Conservation (phyloP, 2,329 filamentous ascomycete genomes). For the Pseudopithomyces maydicus region DNA sequence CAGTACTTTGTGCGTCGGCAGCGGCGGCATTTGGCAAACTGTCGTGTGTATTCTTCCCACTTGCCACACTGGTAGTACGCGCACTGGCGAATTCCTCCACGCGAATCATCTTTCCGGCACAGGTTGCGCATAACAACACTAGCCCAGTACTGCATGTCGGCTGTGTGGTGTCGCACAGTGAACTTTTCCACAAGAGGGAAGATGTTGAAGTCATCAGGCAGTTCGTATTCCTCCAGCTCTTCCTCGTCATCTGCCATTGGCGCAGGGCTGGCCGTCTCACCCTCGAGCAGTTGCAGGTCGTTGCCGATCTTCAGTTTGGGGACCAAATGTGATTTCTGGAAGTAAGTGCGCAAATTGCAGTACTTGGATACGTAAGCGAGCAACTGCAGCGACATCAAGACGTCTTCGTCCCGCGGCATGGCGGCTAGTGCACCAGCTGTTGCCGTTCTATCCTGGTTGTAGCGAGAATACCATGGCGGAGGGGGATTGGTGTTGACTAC, state of each 20-base stretch:
- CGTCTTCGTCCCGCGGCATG: constrained; percentile 96
- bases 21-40: constrained; percentile 96
- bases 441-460: constrained; percentile 73
- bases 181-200: constrained; percentile 99
- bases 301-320: constrained; percentile 88
- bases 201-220: constrained; percentile 96
- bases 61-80: constrained; percentile 98
- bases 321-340: constrained; percentile 92
- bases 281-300: constrained; percentile 80
- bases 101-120: constrained; percentile 94
- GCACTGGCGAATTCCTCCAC: constrained; percentile 93
- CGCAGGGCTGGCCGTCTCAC: constrained; percentile 55
- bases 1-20: constrained; percentile 98
- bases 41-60: constrained; percentile 95
- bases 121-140: constrained; percentile 98
- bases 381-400: constrained; percentile 95
- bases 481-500: constrained; percentile 76
- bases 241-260: constrained; percentile 63
- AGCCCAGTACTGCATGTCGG: constrained; percentile 99
- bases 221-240: constrained; percentile 82
- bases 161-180: constrained; percentile 90
- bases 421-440: constrained; percentile 77
- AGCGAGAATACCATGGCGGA: constrained; percentile 78
- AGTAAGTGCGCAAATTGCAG: constrained; percentile 93
- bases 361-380: constrained; percentile 98